phyloP scores from a whole-genome alignment of 2,329 filamentous ascomycete genomes.

The Mycogone perniciosa region DNA sequence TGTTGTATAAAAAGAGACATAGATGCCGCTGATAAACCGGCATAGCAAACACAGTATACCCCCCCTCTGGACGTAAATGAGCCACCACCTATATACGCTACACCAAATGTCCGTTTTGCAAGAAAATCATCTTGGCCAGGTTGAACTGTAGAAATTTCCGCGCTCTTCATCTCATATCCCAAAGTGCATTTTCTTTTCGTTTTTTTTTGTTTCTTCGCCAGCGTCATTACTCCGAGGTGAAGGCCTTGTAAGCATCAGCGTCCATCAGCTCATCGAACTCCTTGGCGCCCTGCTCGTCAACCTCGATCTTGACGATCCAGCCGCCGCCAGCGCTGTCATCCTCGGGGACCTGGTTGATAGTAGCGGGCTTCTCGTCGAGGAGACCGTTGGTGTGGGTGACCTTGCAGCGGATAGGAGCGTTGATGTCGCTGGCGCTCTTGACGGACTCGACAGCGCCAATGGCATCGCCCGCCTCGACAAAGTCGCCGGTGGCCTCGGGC shows the following conservation, averaged over 20 bases:
- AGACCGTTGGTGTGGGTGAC: conserved; percentile 66
- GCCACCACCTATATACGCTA: conserved; percentile 6
- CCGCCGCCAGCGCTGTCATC: conserved; percentile 66
- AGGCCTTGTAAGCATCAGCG: conserved; percentile 67
- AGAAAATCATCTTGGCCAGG: conserved; percentile 14
- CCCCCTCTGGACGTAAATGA: conserved; percentile 3
- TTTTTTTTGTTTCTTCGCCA: not conserved
- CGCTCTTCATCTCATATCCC: conserved; percentile 1
- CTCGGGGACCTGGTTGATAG: conserved; percentile 88
- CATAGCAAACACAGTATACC: conserved; percentile 13
- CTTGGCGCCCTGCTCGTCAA: conserved; percentile 57
- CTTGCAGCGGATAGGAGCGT: conserved; percentile 74
- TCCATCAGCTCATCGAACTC: conserved; percentile 75
- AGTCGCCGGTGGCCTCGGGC: conserved; percentile 52
- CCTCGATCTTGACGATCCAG: conserved; percentile 86
- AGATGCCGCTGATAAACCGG: conserved; percentile 21
- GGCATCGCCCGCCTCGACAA: conserved; percentile 69
- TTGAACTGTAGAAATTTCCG: conserved; percentile 15
- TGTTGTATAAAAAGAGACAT: not conserved
- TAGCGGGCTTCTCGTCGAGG: conserved; percentile 78
- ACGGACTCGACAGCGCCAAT: conserved; percentile 96
- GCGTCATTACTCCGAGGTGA: conserved; percentile 40
- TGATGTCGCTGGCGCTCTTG: conserved; percentile 97
- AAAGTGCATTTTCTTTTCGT: not conserved
- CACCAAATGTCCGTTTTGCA: conserved; percentile 13